Evolutionary conservation across 2,329 filamentous ascomycete species (phyloP).

Genomic region (Aureobasidium subglaciale): DNA sequence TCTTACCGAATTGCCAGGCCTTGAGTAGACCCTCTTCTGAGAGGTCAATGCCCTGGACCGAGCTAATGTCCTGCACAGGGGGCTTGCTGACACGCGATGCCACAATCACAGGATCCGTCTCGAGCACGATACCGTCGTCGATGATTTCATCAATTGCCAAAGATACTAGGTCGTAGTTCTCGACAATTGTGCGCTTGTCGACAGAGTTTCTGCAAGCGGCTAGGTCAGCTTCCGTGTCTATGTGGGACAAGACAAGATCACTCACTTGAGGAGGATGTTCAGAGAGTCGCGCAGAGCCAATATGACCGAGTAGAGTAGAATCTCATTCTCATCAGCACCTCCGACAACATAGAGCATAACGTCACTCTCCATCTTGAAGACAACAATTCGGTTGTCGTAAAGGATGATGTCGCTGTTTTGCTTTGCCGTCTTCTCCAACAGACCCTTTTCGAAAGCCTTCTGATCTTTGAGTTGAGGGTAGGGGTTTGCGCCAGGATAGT

Average conservation of each 20-base stretch:
- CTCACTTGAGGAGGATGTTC: constrained; percentile 85
- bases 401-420: constrained; percentile 93
- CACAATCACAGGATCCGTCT: constrained; percentile 93
- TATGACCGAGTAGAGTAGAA: constrained; percentile 86
- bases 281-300: constrained; percentile 84
- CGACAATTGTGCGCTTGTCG: constrained; percentile 94
- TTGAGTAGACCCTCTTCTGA: constrained; percentile 94
- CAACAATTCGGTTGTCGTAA: constrained; percentile 91
- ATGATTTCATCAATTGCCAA: constrained; percentile 93
- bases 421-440: constrained; percentile 93
- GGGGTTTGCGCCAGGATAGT: constrained; percentile 62
- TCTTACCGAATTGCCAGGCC: constrained; percentile 86
- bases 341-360: constrained; percentile 95
- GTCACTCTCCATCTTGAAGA: constrained; percentile 97
- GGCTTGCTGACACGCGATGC: constrained; percentile 87
- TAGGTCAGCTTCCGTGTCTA: constrained; percentile 17
- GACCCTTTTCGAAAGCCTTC: constrained; percentile 92
- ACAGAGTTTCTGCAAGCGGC: constrained; percentile 66
- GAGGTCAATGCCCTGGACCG: constrained; percentile 88
- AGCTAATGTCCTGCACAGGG: constrained; percentile 77
- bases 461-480: constrained; percentile 89
- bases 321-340: constrained; percentile 88
- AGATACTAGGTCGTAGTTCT: constrained; percentile 96
- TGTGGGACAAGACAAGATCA: constrained; percentile 11
- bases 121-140: constrained; percentile 91